Conservation (phyloP, 176 grass and related monocot species). For the Themeda triandra region DNA sequence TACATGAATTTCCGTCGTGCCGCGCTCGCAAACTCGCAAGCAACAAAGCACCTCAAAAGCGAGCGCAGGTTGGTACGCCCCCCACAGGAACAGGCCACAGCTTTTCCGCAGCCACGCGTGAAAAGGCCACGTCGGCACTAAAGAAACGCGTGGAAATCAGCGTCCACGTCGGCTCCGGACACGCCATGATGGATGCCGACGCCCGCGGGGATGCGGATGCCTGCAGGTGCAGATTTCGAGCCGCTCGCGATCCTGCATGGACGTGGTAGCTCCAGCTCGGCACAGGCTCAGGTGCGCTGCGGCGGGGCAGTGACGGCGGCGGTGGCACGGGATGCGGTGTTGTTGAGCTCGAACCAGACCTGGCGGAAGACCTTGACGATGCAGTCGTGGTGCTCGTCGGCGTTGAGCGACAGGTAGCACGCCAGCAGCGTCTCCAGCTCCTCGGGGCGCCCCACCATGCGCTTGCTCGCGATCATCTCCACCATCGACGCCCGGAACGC, state of each 20-base stretch:
- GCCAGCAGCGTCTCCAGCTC: slow-evolving; percentile 85
- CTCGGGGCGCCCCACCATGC: slow-evolving; percentile 66
- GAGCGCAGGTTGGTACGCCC: not conserved
- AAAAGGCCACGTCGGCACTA: slow-evolving; percentile 31
- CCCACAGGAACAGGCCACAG: not conserved
- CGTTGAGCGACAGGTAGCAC: slow-evolving; percentile 84
- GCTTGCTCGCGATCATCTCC: slow-evolving; percentile 78
- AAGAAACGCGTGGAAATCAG: slow-evolving; percentile 2
- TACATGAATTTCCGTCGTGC: not conserved
- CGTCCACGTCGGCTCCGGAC: slow-evolving; percentile 24
- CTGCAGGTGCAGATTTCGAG: not conserved
- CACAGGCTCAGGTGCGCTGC: not conserved
- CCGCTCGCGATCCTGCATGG: not conserved
- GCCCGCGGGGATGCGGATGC: not conserved
- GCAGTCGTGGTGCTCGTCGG: slow-evolving; percentile 86
- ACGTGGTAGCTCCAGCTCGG: not conserved
- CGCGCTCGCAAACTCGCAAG: slow-evolving; percentile 3
- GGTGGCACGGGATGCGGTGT: slow-evolving; percentile 26
- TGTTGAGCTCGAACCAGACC: slow-evolving; percentile 81
- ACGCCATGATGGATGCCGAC: not conserved
- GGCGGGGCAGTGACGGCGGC: not conserved
- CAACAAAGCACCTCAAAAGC: slow-evolving; percentile 18
- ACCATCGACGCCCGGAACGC: slow-evolving; percentile 84
- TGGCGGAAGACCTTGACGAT: slow-evolving; percentile 93
- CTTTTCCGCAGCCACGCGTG: slow-evolving; percentile 28